Conservation (phyloP, 306 rosid species). For the Prunus davidiana region DNA sequence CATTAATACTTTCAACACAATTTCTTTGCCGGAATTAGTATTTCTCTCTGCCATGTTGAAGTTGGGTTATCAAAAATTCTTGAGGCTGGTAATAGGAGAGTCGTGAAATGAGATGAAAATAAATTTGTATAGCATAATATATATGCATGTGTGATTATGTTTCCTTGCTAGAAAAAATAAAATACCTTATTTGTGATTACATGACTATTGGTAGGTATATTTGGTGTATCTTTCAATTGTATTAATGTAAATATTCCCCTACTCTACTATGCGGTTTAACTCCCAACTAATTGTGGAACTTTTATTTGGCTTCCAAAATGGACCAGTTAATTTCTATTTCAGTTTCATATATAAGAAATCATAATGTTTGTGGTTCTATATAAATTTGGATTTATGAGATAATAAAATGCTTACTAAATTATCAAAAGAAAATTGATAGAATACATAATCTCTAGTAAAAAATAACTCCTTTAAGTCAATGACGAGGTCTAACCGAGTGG, state of each 20-base stretch:
- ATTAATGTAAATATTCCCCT: background rate
- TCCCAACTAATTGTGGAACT: background rate
- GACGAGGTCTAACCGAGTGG: too few relatives aligned
- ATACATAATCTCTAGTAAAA: too few relatives aligned
- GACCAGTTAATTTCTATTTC: background rate
- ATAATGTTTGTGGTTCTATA: background rate
- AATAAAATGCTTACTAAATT: background rate
- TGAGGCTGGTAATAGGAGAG: background rate
- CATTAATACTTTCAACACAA: slow-evolving; percentile 69
- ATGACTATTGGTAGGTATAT: background rate
- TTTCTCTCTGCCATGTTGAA: slow-evolving; percentile 25
- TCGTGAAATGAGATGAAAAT: background rate
- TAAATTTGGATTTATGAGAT: background rate
- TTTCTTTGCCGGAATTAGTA: background rate
- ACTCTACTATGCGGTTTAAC: background rate
- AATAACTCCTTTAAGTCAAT: too few relatives aligned
- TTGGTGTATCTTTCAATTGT: background rate
- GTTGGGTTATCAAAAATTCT: background rate
- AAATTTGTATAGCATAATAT: background rate
- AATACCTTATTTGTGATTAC: background rate
- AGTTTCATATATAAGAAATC: background rate
- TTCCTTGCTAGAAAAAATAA: too few relatives aligned
- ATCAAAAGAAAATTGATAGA: too few relatives aligned
- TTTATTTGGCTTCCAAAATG: background rate
- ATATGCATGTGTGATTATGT: too few relatives aligned